These are phyloP conservation scores for Candida golubevii DNA, from an alignment of 805 yeast genomes.

Conservation along the genomic window DNA sequence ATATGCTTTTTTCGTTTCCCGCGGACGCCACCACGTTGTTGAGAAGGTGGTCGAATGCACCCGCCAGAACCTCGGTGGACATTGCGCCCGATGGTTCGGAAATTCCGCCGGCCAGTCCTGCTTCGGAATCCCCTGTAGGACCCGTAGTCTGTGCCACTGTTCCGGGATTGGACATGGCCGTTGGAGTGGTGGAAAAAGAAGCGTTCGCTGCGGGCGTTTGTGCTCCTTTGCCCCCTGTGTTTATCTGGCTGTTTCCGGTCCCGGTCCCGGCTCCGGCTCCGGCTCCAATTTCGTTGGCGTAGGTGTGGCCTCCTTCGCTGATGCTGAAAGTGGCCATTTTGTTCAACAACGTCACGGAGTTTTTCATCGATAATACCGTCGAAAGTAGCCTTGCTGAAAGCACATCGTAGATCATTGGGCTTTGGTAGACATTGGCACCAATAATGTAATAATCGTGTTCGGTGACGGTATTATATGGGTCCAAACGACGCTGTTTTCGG, in stretches of 20 bases:
- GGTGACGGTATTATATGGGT: conserved; percentile 47
- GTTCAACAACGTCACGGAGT: conserved; percentile 30
- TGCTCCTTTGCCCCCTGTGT: neutral
- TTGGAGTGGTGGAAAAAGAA: conserved; percentile 13
- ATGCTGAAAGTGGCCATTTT: conserved; percentile 30
- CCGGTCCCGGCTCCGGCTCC: conserved; percentile 1
- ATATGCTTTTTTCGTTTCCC: conserved; percentile 21
- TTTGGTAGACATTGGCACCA: conserved; percentile 89
- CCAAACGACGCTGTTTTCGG: conserved; percentile 68
- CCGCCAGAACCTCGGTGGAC: conserved; percentile 18
- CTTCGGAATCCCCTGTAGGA: conserved; percentile 10
- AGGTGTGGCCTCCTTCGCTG: conserved; percentile 34
- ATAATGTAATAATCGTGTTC: conserved; percentile 80
- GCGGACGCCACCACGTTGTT: conserved; percentile 20
- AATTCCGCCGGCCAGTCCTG: conserved; percentile 9
- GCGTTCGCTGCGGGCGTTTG: conserved; percentile 6
- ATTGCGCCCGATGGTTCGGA: neutral
- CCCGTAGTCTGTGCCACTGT: conserved; percentile 9
- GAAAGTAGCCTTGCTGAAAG: conserved; percentile 57
- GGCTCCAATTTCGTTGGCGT: conserved; percentile 13
- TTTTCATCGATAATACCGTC: conserved; percentile 32
- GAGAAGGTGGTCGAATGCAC: conserved; percentile 31
- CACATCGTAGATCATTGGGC: conserved; percentile 72
- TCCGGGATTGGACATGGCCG: conserved; percentile 15
- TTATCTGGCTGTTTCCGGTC: neutral